phyloP scores from a whole-genome alignment of 345 rosid species.

The Passiflora organensis region DNA sequence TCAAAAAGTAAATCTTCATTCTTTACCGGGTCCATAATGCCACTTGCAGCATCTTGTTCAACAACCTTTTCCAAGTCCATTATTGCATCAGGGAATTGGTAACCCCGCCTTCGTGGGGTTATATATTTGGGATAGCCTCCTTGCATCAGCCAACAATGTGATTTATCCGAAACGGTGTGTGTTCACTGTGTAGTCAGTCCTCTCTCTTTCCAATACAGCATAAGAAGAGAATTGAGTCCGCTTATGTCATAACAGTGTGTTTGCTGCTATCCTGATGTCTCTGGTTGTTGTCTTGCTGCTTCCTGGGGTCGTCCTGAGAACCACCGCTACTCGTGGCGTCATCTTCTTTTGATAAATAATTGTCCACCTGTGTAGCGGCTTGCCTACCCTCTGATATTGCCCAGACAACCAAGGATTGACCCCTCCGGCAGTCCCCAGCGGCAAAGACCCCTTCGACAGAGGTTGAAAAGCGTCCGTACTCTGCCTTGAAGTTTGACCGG shows the following conservation, averaged over 20 bases:
- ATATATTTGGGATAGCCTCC: conserved; percentile 1
- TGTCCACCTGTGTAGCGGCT: conserved; percentile 87
- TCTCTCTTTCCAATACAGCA: background rate
- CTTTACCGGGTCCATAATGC: conserved; percentile 3
- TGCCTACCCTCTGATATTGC: conserved; percentile 98
- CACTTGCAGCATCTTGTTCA: conserved; percentile 1
- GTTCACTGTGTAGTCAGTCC: conserved; percentile 6
- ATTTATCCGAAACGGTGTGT: background rate
- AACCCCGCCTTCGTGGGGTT: background rate
- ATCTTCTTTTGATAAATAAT: conserved; percentile 41
- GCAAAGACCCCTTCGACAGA: conserved; percentile 83
- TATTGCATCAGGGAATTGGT: background rate
- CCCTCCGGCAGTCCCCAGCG: conserved; percentile 96
- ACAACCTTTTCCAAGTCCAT: background rate
- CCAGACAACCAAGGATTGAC: conserved; percentile 98
- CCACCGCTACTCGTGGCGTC: conserved; percentile 6
- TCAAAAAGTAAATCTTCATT: background rate
- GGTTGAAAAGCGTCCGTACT: conserved; percentile 84
- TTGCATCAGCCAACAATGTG: background rate
- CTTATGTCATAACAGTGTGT: conserved; percentile 38
- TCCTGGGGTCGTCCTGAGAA: conserved; percentile 16
- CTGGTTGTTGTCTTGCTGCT: conserved; percentile 27
- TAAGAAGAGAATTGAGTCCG: background rate
- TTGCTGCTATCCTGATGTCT: conserved; percentile 26
- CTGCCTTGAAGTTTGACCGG: conserved; percentile 88